phyloP scores from a whole-genome alignment of 2,329 filamentous ascomycete genomes.

The Colletotrichum lini region DNA sequence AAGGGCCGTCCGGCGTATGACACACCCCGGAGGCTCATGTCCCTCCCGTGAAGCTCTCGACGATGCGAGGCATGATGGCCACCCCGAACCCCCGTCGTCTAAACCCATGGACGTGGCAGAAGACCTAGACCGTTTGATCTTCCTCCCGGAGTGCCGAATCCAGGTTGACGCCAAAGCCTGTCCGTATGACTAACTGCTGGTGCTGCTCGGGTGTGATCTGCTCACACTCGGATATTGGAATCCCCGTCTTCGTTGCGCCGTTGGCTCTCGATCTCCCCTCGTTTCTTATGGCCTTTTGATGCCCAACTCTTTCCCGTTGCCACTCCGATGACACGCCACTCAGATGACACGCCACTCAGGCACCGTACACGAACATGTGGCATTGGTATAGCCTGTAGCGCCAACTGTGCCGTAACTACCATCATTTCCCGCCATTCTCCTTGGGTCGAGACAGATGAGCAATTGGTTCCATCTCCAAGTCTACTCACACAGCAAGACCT shows the following conservation, averaged over 20 bases:
- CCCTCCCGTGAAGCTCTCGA: neutral
- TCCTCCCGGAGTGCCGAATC: conserved; percentile 20
- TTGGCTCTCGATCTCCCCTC: neutral
- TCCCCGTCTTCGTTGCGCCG: neutral
- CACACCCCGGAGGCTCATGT: conserved; percentile 1
- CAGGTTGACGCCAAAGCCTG: conserved; percentile 9
- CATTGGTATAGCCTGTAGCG: neutral
- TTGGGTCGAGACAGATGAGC: neutral
- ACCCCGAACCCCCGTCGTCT: neutral
- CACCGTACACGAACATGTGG: conserved; percentile 19
- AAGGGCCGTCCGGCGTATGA: conserved; percentile 12
- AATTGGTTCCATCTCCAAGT: neutral
- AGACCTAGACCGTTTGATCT: neutral
- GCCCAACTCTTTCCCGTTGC: neutral
- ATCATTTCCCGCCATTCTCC: neutral
- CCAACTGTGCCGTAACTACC: neutral
- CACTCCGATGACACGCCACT: neutral
- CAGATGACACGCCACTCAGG: conserved; percentile 16
- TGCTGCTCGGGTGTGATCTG: neutral
- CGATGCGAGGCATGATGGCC: neutral
- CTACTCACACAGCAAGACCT: neutral
- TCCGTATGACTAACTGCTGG: neutral
- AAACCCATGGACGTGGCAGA: neutral
- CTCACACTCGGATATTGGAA: neutral
- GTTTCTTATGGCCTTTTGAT: neutral